Evolutionary conservation across 208 protist species (phyloP).

Genomic region (Tritrichomonas musculus): DNA sequence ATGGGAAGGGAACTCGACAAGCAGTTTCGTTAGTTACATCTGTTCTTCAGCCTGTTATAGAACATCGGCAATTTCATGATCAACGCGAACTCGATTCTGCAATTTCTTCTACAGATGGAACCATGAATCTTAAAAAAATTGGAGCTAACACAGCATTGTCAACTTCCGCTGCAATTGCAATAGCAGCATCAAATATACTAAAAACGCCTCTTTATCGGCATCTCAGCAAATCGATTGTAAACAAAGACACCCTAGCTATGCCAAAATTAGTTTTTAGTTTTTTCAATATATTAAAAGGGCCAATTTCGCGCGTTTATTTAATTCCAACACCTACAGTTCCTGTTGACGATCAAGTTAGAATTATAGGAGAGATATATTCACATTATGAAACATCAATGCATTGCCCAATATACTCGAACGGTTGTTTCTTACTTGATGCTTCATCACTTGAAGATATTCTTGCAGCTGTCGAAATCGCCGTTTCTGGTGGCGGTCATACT

Average conservation of each 20-base stretch:
- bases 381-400: not conserved
- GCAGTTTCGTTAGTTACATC: not conserved
- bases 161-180: not conserved
- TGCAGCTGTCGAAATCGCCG: not conserved
- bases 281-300: not conserved
- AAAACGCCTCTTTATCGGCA: not conserved
- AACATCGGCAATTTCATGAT: not conserved
- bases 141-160: not conserved
- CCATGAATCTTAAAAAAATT: not conserved
- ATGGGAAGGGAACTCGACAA: not conserved
- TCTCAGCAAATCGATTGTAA: not conserved
- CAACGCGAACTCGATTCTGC: not conserved
- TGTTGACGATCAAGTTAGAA: slow-evolving; percentile 24
- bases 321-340: not conserved
- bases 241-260: not conserved
- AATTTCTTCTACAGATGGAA: not conserved
- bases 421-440: not conserved
- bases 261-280: not conserved
- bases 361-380: not conserved
- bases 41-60: not conserved
- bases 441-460: not conserved
- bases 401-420: not conserved
- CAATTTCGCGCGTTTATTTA: not conserved
- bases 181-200: not conserved
- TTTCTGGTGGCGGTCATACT: not conserved